Conservation (phyloP, 2,329 filamentous ascomycete species). For the Talaromyces pinophilus region DNA sequence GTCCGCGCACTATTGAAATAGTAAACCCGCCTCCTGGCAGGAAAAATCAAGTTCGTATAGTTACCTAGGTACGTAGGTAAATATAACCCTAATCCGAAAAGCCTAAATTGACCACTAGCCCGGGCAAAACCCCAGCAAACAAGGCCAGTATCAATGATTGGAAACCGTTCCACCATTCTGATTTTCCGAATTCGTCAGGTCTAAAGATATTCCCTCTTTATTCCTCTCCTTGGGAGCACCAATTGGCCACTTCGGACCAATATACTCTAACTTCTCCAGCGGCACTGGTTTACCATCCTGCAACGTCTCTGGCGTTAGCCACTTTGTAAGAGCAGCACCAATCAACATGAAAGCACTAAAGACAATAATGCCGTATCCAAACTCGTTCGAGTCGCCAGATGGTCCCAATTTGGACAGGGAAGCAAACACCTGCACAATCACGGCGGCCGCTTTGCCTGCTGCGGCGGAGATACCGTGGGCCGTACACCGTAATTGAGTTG, state of each 20-base stretch:
- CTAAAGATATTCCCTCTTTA: background rate
- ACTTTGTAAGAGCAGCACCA: constrained; percentile 24
- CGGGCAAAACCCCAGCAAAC: background rate
- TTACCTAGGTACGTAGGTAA: too few relatives aligned
- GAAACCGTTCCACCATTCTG: background rate
- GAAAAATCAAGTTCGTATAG: too few relatives aligned
- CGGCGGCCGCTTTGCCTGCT: constrained; percentile 60
- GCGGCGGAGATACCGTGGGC: constrained; percentile 65
- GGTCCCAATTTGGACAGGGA: constrained; percentile 14
- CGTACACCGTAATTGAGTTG: constrained; percentile 61
- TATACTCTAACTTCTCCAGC: constrained; percentile 26
- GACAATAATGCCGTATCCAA: constrained; percentile 25
- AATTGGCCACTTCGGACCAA: constrained; percentile 26
- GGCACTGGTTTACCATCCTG: constrained; percentile 24
- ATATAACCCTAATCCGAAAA: background rate
- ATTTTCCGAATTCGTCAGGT: background rate
- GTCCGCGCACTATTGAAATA: too few relatives aligned
- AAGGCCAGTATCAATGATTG: background rate
- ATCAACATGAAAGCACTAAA: constrained; percentile 26
- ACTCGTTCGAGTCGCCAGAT: constrained; percentile 9
- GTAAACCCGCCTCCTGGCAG: too few relatives aligned
- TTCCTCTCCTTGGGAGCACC: background rate
- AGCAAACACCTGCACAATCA: constrained; percentile 32
- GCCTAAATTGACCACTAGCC: too few relatives aligned
- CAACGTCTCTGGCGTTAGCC: constrained; percentile 24